Evolutionary conservation across 345 rosid genomes (phyloP).

Genomic region (Camelina hispida): DNA sequence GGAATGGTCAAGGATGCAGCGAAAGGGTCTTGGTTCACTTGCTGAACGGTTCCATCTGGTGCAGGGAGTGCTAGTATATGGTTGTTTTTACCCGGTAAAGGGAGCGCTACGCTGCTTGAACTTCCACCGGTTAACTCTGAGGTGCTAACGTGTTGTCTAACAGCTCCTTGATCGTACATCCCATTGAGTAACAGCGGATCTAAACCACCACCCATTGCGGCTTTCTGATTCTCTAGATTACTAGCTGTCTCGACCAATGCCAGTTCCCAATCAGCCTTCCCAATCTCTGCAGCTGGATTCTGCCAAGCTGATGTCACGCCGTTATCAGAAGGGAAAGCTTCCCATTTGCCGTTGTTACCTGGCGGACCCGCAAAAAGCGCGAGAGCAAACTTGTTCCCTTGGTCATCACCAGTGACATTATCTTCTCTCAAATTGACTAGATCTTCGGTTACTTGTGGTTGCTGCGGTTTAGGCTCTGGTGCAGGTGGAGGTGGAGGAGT

Average conservation of each 20-base stretch:
- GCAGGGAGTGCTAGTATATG: slow-evolving; percentile 83
- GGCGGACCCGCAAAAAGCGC: slow-evolving; percentile 80
- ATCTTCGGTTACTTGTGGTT: slow-evolving; percentile 61
- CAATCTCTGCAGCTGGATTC: slow-evolving; percentile 75
- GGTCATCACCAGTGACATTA: slow-evolving; percentile 65
- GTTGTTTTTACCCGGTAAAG: slow-evolving; percentile 54
- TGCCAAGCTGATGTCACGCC: slow-evolving; percentile 85
- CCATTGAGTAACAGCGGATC: slow-evolving; percentile 83
- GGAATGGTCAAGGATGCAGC: slow-evolving; percentile 70
- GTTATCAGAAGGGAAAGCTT: slow-evolving; percentile 74
- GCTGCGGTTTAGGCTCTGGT: slow-evolving; percentile 49
- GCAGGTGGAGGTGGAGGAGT: slow-evolving; percentile 60
- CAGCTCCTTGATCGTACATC: slow-evolving; percentile 90
- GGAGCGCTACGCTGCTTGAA: slow-evolving; percentile 78
- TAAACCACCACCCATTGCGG: slow-evolving; percentile 84
- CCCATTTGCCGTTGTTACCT: slow-evolving; percentile 66
- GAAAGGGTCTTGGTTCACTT: slow-evolving; percentile 74
- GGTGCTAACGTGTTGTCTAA: slow-evolving; percentile 64
- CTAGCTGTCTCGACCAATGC: slow-evolving; percentile 91
- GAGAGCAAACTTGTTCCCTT: slow-evolving; percentile 76
- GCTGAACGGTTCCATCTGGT: slow-evolving; percentile 73
- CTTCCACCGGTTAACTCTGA: slow-evolving; percentile 68
- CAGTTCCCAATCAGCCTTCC: slow-evolving; percentile 87
- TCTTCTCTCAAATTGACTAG: slow-evolving; percentile 86
- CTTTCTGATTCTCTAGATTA: slow-evolving; percentile 68